These are phyloP conservation scores for Halenospora varia DNA, from an alignment of 495 filamentous ascomycete genomes.

Conservation along the genomic window DNA sequence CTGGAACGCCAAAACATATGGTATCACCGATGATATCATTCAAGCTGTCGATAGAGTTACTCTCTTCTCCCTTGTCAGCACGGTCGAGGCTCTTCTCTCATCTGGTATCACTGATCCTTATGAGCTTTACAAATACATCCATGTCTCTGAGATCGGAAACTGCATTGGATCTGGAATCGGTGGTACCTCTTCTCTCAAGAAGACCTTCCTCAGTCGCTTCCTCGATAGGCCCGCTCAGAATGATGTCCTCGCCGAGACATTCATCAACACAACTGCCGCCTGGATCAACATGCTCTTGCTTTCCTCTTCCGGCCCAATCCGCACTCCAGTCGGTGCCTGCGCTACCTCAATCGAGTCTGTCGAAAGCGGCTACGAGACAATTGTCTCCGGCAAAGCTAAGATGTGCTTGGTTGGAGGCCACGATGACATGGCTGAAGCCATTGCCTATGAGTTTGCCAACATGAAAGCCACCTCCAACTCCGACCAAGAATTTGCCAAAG, in stretches of 20 bases:
- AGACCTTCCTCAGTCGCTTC: conserved; percentile 95
- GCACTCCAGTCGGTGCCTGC: conserved; percentile 95
- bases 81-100: conserved; percentile 79
- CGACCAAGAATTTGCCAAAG: conserved; percentile 85
- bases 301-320: conserved; percentile 93
- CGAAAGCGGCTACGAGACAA: conserved; percentile 93
- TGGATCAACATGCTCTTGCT: conserved; percentile 99
- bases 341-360: conserved; percentile 95
- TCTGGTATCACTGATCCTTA: conserved; percentile 96
- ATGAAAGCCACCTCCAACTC: conserved; percentile 98
- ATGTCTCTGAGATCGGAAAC: conserved; percentile 94
- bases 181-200: conserved; percentile 79
- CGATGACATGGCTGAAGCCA: conserved; percentile 96
- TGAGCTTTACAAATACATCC: conserved; percentile 98
- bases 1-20: conserved; percentile 90
- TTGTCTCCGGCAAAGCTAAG: conserved; percentile 91
- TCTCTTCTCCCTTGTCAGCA: conserved; percentile 84
- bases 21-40: conserved; percentile 94
- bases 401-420: conserved; percentile 96
- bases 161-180: conserved; percentile 95
- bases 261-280: conserved; percentile 98
- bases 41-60: conserved; percentile 93
- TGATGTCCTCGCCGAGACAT: conserved; percentile 96
- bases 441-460: conserved; percentile 97
- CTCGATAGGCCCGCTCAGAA: conserved; percentile 95